Evolutionary conservation across 2,329 filamentous ascomycete genomes (phyloP), one percentile per base, ranked within the genome.

Genomic region (Fusarium sulawesiense): DNA sequence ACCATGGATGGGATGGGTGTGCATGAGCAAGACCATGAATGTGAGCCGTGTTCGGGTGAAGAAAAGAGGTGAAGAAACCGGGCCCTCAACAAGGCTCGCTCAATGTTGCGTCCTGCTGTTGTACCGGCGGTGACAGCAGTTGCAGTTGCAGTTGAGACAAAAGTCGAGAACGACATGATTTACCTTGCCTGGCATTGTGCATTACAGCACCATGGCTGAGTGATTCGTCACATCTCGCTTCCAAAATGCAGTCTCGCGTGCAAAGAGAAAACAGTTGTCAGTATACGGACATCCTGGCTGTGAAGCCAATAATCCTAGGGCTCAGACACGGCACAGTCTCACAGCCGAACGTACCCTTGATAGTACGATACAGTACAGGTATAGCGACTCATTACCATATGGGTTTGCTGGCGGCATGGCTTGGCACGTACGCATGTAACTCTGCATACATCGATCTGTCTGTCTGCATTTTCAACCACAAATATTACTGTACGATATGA

Each of bases 181-280:
- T 46, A 41, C 45, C 27, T 66, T 40, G 30, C 50, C 34, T 29
- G 49, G 34, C 23, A 53, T 29, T 41, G 25, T 29, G 41, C 32
- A 40, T 53, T 53, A n/a, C 20, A 44, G 37, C 45, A 50, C 37
- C 27, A 64, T 42, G 21, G 34, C 63, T 56, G 42, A 58, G 41
- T 71, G 68, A 71, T 57, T 71, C 58, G 48, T 71, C 68, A 71
- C 51, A 66, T 71, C 44, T 68, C 59, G 51, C 56, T 55, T 56
- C 51, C 23, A 40, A 50, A 40, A 69, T 69, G 62, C 62, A 50
- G 55, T 66, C 37, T 49, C 30, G 54, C 30, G 25, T 60, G 63
- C 18, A 60, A 66, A 66, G 61, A 60, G 63, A 45, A 42, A 66
- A 66, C 29, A 66, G 63, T 54, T 44, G 48, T 42, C 48, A 49